Evolutionary conservation across 306 rosid genomes (phyloP).

Genomic region (Ochetophila trinervis): DNA sequence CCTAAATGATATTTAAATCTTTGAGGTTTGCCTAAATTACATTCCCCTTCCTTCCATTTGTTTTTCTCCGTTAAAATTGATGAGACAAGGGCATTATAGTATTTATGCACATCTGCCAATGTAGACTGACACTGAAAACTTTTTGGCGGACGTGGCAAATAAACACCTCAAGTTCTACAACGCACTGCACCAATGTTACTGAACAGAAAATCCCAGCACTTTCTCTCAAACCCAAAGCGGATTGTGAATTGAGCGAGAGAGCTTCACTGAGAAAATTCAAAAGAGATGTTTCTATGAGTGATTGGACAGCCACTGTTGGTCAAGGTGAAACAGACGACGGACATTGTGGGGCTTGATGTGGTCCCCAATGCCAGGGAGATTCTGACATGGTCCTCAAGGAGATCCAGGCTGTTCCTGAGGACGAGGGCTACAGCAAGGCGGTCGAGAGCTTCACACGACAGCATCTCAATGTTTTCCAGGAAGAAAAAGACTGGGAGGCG

Average conservation of each 20-base stretch:
- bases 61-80: no score
- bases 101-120: no score
- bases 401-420: slow-evolving; percentile 83
- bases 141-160: not conserved
- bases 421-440: slow-evolving; percentile 89
- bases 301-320: slow-evolving; percentile 86
- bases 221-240: not conserved
- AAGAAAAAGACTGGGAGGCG: slow-evolving; percentile 74
- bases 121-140: no score
- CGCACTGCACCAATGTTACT: not conserved
- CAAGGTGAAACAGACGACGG: slow-evolving; percentile 78
- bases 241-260: not conserved
- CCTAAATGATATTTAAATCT: no score
- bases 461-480: slow-evolving; percentile 68
- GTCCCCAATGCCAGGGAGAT: slow-evolving; percentile 86
- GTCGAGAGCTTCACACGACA: slow-evolving; percentile 79
- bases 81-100: no score
- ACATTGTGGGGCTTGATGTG: slow-evolving; percentile 80
- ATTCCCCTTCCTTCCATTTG: no score
- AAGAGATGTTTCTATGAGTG: slow-evolving; percentile 71
- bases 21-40: no score
- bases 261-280: not conserved
- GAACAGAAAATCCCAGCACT: not conserved
- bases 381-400: slow-evolving; percentile 69
- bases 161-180: not conserved